Conservation (phyloP, 495 filamentous ascomycete species). For the Neurospora cerealis region DNA sequence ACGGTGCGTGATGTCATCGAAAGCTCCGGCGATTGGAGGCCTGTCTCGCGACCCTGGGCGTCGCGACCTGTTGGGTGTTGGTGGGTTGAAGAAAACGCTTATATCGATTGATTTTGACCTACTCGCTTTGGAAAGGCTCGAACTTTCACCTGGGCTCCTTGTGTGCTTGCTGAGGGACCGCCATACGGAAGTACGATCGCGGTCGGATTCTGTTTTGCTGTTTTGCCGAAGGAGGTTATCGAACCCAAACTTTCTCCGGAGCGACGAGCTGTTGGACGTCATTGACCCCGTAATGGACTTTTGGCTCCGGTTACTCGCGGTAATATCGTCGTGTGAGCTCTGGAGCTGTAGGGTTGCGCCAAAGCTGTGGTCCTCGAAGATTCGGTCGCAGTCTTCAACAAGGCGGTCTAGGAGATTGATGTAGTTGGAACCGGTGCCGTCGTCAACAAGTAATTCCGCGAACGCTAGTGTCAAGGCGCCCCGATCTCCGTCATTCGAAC, state of each 20-base stretch:
- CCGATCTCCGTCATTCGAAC: conserved; percentile 84
- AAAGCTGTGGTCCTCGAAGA: conserved; percentile 65
- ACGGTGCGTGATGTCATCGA: conserved; percentile 39
- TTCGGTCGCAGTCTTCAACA: conserved; percentile 80
- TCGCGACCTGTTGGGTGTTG: conserved; percentile 34
- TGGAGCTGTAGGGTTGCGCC: conserved; percentile 24
- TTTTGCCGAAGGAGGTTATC: conserved; percentile 65
- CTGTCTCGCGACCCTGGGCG: conserved; percentile 60
- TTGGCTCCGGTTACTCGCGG: conserved; percentile 30
- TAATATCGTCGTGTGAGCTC: conserved; percentile 37
- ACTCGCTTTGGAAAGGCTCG: conserved; percentile 50
- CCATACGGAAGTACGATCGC: conserved; percentile 59
- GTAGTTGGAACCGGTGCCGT: conserved; percentile 69
- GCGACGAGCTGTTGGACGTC: conserved; percentile 64
- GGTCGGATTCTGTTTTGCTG: conserved; percentile 58
- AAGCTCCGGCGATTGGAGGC: conserved; percentile 51
- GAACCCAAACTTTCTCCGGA: conserved; percentile 74
- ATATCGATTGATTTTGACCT: conserved; percentile 79
- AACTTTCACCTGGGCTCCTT: conserved; percentile 41
- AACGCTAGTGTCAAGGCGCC: conserved; percentile 86
- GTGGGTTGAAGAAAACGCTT: conserved; percentile 35
- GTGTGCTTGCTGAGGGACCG: conserved; percentile 82
- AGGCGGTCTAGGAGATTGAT: conserved; percentile 86
- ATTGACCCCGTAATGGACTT: conserved; percentile 42
- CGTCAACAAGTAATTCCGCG: conserved; percentile 72